phyloP scores from a whole-genome alignment of 164 flowering plant genomes.

The Tinospora cordifolia region DNA sequence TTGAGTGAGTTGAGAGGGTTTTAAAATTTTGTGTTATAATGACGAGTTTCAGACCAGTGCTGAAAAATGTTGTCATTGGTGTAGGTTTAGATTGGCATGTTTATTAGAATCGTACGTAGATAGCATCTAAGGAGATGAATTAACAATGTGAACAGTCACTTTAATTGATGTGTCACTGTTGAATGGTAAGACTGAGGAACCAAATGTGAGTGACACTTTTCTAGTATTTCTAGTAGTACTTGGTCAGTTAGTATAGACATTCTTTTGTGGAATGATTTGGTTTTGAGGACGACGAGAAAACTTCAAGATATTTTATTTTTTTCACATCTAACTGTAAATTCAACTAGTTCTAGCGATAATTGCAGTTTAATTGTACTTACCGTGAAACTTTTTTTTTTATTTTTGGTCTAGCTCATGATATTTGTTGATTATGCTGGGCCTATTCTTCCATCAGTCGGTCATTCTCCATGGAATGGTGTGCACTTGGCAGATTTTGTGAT shows the following conservation, averaged over 20 bases:
- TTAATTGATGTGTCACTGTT: neutral
- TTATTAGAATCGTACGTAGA: neutral
- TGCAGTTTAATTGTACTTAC: neutral
- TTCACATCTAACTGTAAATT: neutral
- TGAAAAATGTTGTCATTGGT: too few species aligned
- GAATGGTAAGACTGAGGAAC: neutral
- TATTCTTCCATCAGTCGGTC: slow-evolving; percentile 42
- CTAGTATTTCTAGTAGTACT: neutral
- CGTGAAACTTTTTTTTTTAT: neutral
- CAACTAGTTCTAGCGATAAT: neutral
- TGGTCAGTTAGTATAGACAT: too few species aligned
- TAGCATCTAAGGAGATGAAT: too few species aligned
- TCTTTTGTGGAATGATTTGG: neutral
- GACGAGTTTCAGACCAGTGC: too few species aligned
- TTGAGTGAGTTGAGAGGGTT: too few species aligned
- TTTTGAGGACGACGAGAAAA: neutral
- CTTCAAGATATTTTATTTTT: neutral
- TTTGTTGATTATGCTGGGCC: slow-evolving; percentile 61
- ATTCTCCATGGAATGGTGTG: slow-evolving; percentile 68
- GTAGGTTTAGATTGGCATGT: neutral
- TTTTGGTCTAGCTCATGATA: slow-evolving; percentile 53
- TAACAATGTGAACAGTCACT: neutral
- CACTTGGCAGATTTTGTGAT: slow-evolving; percentile 72
- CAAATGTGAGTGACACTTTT: too few species aligned
- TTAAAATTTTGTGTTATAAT: too few species aligned